A percentile compares a stretch with the other conserved stretches of the same genome.
phyloP scores from a whole-genome alignment of 768 basidiomycete species.

The Lactifluus volemus region DNA sequence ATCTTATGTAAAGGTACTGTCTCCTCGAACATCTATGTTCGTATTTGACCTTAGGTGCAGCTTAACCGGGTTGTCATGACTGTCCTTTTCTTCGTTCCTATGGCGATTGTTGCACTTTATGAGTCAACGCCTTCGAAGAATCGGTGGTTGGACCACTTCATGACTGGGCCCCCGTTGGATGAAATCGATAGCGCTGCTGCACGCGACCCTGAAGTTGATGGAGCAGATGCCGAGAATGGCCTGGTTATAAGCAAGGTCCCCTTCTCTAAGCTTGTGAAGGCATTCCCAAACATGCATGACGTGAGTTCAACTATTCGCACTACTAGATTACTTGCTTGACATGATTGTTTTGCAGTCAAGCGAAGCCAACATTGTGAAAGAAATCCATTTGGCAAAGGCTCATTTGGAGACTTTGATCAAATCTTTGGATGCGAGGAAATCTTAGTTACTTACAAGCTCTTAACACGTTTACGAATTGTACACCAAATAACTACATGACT shows the following conservation, averaged over 20 bases:
- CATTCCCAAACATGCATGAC: conserved; percentile 63
- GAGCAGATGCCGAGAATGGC: conserved; percentile 43
- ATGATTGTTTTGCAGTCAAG: conserved; percentile 43
- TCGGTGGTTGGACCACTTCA: conserved; percentile 63
- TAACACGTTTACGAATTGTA: not conserved
- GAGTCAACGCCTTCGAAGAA: conserved; percentile 51
- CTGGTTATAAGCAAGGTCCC: conserved; percentile 60
- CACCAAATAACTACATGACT: not conserved
- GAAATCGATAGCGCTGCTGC: conserved; percentile 45
- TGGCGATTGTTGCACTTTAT: conserved; percentile 62
- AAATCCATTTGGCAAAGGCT: conserved; percentile 49
- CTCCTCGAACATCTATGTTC: conserved; percentile 5
- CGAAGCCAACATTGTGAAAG: conserved; percentile 56
- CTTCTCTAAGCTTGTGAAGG: conserved; percentile 60
- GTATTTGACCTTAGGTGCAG: conserved; percentile 26
- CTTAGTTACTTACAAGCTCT: not conserved
- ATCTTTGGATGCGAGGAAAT: conserved; percentile 26
- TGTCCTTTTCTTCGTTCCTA: conserved; percentile 71
- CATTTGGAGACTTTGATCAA: conserved; percentile 31
- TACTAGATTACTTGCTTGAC: conserved; percentile 5
- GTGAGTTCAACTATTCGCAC: conserved; percentile 33
- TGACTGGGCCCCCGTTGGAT: conserved; percentile 43
- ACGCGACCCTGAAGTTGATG: conserved; percentile 54
- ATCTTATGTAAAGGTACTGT: conserved; percentile 49
- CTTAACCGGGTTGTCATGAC: conserved; percentile 76